Base-by-base conservation (phyloP, 2,329 filamentous ascomycete genomes). In the Nothomitra cinnamomea region DNA sequence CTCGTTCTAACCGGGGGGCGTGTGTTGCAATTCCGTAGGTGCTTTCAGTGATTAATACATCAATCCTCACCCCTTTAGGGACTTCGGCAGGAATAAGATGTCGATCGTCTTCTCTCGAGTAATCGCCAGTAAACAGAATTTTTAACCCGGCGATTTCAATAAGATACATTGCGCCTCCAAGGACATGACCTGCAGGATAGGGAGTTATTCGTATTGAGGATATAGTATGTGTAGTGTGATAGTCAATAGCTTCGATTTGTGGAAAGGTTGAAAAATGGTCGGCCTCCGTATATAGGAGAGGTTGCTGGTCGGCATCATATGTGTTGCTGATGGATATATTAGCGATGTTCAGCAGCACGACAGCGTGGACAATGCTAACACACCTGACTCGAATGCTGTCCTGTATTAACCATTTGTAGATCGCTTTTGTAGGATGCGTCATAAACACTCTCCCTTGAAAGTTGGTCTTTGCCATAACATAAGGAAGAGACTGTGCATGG, bases 351-450 rank as follows among this genome's bases (percentile, higher is more conserved):
- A 22, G 36, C 52, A 51, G 49, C 3, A 22, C 2, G n/a, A 7
- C 25, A 21, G n/a, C 8, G 21, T 19, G 22, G 13, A 49, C 51
- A 1, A 41, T n/a, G 25, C 13, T 22, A 15, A 77, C 81, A 63
- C 81, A 85, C 65, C 83, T 84, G 28, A 98, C 89, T 56, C 92
- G 83, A 45, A 98, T 87, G 60, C 88, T 94, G 69, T 98, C 92
- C 67, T 95, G 88, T 58, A 96, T 95, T 52, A 96, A 80, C 90
- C 92, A 96, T 70, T 96, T 96, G 77, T 98, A 98, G 66, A 98
- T 98, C 61, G 92, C 92, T 68, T 98, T 96, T 48, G 92, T 98
- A 1, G 92, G 88, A 72, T 98, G 92, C 52, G 92, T 98, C 90
- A 96, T 98, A 72, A 95, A 96, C 57, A 96, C 90, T 21, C 89